Conservation (phyloP, 2,329 filamentous ascomycete species). For the Biscogniauxia mediterranea region DNA sequence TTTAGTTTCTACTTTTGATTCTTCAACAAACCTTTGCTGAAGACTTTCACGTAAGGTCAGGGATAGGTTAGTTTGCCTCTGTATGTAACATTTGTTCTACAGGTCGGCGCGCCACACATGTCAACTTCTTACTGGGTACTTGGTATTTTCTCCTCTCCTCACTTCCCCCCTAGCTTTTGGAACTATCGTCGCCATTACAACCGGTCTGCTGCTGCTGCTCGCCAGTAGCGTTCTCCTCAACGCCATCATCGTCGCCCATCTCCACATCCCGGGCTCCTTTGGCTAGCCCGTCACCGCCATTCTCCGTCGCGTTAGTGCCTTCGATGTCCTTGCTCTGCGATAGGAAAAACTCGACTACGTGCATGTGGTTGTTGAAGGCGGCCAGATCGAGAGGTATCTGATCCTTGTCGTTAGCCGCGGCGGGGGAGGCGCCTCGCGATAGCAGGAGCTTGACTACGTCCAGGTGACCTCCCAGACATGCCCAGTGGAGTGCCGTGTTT, state of each 20-base stretch:
- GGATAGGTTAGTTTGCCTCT: neutral
- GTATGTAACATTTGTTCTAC: neutral
- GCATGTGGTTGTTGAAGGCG: slow-evolving; percentile 65
- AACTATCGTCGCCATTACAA: neutral
- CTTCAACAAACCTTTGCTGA: neutral
- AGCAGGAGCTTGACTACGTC: slow-evolving; percentile 75
- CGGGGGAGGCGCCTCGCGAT: slow-evolving; percentile 72
- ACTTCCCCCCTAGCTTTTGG: neutral
- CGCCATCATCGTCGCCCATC: slow-evolving; percentile 19
- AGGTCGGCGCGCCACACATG: neutral
- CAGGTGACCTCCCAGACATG: slow-evolving; percentile 83
- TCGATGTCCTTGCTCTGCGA: slow-evolving; percentile 48
- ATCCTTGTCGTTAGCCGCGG: slow-evolving; percentile 77
- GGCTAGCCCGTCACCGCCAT: slow-evolving; percentile 39
- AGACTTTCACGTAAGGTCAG: neutral
- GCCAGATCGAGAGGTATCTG: slow-evolving; percentile 77
- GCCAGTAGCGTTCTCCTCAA: slow-evolving; percentile 5
- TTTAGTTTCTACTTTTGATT: neutral
- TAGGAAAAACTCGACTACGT: slow-evolving; percentile 62
- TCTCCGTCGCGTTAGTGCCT: slow-evolving; percentile 42
- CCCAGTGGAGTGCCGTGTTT: slow-evolving; percentile 94
- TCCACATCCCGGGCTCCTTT: slow-evolving; percentile 34
- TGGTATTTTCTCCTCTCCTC: too few species aligned
- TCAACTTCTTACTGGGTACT: neutral
- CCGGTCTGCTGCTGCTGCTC: slow-evolving; percentile 1